phyloP scores from a whole-genome alignment of 73 alveolate species.

The Uronychia setigera region DNA sequence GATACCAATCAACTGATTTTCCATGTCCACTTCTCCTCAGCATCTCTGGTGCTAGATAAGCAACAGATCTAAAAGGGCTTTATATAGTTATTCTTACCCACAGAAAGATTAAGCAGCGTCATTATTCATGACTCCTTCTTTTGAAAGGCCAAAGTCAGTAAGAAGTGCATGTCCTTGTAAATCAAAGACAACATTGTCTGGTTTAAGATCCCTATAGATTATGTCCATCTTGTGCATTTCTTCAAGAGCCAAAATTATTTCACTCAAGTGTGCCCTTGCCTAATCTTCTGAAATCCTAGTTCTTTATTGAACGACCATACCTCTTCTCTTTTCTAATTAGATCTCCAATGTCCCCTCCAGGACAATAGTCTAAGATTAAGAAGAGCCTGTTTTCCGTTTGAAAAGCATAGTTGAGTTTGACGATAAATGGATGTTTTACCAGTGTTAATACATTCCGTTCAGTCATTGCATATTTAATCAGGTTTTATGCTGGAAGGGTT shows the following conservation, averaged over 20 bases:
- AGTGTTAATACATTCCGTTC: slow-evolving; percentile 83
- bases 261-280: slow-evolving; percentile 76
- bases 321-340: slow-evolving; percentile 83
- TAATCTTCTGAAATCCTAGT: slow-evolving; percentile 69
- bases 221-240: slow-evolving; percentile 84
- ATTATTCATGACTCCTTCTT: slow-evolving; percentile 84
- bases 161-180: slow-evolving; percentile 90
- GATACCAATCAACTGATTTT: slow-evolving; percentile 97
- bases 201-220: slow-evolving; percentile 89
- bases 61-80: slow-evolving; percentile 67
- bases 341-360: slow-evolving; percentile 97
- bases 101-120: slow-evolving; percentile 92
- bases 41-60: slow-evolving; percentile 98
- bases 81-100: slow-evolving; percentile 74
- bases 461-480: slow-evolving; percentile 90
- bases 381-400: slow-evolving; percentile 92
- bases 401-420: slow-evolving; percentile 91
- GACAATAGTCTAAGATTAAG: slow-evolving; percentile 94
- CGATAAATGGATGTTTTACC: slow-evolving; percentile 94
- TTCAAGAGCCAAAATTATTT: slow-evolving; percentile 86
- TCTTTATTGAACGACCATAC: slow-evolving; percentile 77
- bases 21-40: slow-evolving; percentile 96
- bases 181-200: slow-evolving; percentile 89
- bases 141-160: slow-evolving; percentile 91
- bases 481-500: slow-evolving; percentile 41